Evolutionary conservation across 208 protist species (phyloP), one percentile per base, ranked within the genome.

Genomic region (Leishmania aethiopica): DNA sequence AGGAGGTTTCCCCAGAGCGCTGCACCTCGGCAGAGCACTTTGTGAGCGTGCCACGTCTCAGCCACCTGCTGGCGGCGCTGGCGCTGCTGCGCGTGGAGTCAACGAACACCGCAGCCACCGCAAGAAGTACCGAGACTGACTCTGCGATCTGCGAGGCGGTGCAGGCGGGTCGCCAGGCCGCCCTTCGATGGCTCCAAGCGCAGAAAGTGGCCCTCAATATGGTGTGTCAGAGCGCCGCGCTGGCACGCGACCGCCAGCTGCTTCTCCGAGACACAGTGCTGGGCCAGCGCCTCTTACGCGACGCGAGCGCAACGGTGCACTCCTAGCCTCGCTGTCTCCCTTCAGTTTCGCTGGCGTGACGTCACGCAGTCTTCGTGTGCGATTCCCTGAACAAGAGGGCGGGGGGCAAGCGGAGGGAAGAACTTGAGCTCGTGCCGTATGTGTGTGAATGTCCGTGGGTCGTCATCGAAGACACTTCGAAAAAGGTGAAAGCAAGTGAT

Each of bases 201-300:
- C 82, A 85, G 76, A 71, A 67, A 47, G 77, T 67, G 59, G 82
- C 82, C n/a, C 64, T 85, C 25, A 62, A 74, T 35, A 82, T 85
- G 82, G 75, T 79, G 32, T 71, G 71, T 17, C 82, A 88, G 66
- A 82, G 79, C 53, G 59, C 55, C 13, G 25, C 79, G n/a, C 51
- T 74, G 37, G 45, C 37, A 10, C 22, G 15, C 7, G 77, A 60
- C 51, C 88, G 82, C n/a, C 74, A 37, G n/a, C 79, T 92, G 47
- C 87, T 87, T 51, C 79, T 94, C 77, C 83, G 73, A 17, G 73
- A 85, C 53, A 89, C 88, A 11, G 53, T 55, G 28, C 81, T 91
- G 15, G 90, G 90, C 1, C 81, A 82, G 57, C 37, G 79, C 3
- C 67, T 94, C 62, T 55, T 91, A 75, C 66, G 69, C 28, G 77